These are phyloP conservation scores for Aspergillus unguis DNA, from an alignment of 2,329 filamentous ascomycete species.

Conservation along the genomic window DNA sequence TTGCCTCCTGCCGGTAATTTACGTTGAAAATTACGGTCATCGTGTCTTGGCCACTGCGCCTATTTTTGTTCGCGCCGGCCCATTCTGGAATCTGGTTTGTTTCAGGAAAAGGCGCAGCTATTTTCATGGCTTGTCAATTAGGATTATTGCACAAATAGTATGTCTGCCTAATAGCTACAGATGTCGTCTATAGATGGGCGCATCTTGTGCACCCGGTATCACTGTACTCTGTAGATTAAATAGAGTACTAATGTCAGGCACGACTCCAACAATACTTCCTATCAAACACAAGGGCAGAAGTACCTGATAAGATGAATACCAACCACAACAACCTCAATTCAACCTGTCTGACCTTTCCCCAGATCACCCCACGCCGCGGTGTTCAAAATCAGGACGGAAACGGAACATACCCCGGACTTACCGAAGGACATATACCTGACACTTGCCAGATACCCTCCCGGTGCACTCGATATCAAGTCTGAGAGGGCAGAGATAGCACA, in stretches of 20 bases:
- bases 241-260: no score
- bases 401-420: constrained; percentile 15
- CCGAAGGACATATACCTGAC: constrained; percentile 21
- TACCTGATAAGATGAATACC: constrained; percentile 6
- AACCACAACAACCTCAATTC: constrained; percentile 14
- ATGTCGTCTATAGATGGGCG: no score
- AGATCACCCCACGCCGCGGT: constrained; percentile 23
- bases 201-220: no score
- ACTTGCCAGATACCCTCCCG: neutral
- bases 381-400: constrained; percentile 11
- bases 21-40: constrained; percentile 20
- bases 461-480: neutral
- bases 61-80: neutral
- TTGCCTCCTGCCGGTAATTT: constrained; percentile 12
- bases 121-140: neutral
- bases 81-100: neutral
- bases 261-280: no score
- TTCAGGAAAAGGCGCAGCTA: constrained; percentile 12
- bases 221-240: no score
- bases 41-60: constrained; percentile 10
- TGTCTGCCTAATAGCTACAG: no score
- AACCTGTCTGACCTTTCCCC: constrained; percentile 14
- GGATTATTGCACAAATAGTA: no score
- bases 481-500: constrained; percentile 18
- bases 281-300: neutral